Base-by-base conservation (phyloP, 257 asterid genomes). In the Ballota nigra region DNA sequence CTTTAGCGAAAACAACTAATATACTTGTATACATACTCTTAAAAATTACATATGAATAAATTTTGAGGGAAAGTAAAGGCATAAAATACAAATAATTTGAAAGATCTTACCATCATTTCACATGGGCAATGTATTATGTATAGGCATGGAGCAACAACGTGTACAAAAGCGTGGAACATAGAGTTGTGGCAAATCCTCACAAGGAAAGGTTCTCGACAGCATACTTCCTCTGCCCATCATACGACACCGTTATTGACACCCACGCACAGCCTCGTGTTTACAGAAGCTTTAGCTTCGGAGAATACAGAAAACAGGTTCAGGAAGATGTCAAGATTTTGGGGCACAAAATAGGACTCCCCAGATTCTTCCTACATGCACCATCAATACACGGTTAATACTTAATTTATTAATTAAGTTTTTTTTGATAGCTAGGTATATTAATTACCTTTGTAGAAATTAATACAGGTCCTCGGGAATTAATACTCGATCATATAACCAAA, bases 141-240 rank as follows among this genome's bases (percentile, higher is more conserved):
- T 83, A 93, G 99, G 99, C 97, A 11, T 94, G 99, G 99, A 94
- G 99, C 85, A 94, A 94, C 70, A 84, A 89, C 0, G 83, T 81
- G 10, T 94, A 94, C 23, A 89, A 75, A 75, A 94, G 99, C 58
- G 97, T 91, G 4, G 88, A 91, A 55, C 99, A 94, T 55, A 74
- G 97, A n/a, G 97, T 94, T 4, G 87, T 94, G 77, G 84, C 97
- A 3, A 91, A 94, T 47, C 82, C 89, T 24, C 18, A 62, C 0
- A 75, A 73, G 29, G 96, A 94, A 77, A 86, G 97, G 69, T 91
- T 88, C 77, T 94, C 99, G 1, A 71, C 86, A 1, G 99, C 99
- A 0, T 91, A 82, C 78, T 94, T 94, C 84, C 33, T 94, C 36
- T 91, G 97, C 68, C 99, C 97, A 8, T 83, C 97, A 2, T 79